Evolutionary conservation across 2,329 filamentous ascomycete species (phyloP).

Genomic region (Fusarium musae): DNA sequence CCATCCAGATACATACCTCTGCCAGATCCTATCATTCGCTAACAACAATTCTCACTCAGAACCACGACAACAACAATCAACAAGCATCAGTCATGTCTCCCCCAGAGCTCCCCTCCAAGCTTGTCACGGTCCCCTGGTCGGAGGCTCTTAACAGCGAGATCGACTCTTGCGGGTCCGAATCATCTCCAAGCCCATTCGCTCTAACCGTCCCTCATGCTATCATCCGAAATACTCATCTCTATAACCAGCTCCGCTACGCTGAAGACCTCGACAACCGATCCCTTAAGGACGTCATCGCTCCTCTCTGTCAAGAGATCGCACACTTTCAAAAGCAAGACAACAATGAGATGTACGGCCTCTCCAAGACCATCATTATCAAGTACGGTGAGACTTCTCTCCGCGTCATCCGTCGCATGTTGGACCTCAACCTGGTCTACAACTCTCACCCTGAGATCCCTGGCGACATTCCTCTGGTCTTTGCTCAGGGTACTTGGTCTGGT

Average conservation of each 20-base stretch:
- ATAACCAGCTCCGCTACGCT: neutral
- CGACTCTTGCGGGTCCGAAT: neutral
- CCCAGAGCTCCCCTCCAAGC: conserved; percentile 16
- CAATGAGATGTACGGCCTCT: conserved; percentile 29
- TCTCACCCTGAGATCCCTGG: conserved; percentile 22
- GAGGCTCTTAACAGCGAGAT: neutral
- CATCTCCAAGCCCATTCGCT: neutral
- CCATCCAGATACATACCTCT: neutral
- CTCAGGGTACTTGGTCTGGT: conserved; percentile 14
- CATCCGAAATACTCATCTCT: conserved; percentile 24
- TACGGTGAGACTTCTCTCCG: conserved; percentile 37
- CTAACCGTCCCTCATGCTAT: conserved; percentile 21
- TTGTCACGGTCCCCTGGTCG: conserved; percentile 29
- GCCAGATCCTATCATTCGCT: neutral
- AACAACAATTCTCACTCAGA: neutral
- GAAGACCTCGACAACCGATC: conserved; percentile 5
- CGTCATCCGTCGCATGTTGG: conserved; percentile 33
- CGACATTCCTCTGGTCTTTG: conserved; percentile 7
- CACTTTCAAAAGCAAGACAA: conserved; percentile 13
- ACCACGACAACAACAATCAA: neutral
- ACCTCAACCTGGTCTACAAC: conserved; percentile 32
- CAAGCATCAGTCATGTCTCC: conserved; percentile 5
- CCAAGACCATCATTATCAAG: conserved; percentile 29
- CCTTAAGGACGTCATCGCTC: conserved; percentile 15
- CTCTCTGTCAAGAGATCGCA: conserved; percentile 26